Conservation (phyloP, 768 basidiomycete genomes). For the Floccularia luteovirens region DNA sequence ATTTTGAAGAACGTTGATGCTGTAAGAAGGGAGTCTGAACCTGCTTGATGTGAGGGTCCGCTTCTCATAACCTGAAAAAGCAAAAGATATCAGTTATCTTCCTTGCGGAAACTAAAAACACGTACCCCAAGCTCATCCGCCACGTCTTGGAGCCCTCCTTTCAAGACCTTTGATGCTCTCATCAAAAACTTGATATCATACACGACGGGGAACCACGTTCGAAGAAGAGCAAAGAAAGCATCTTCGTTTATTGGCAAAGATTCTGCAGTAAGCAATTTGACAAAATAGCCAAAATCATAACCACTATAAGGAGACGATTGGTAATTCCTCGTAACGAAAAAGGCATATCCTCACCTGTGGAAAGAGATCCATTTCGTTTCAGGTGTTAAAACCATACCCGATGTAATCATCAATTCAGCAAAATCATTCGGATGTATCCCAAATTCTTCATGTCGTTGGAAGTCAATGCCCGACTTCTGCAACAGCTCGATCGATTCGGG, state of each 20-base stretch:
- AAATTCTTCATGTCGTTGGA: constrained; percentile 85
- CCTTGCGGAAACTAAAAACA: constrained; percentile 9
- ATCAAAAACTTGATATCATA: constrained; percentile 99
- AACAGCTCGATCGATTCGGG: constrained; percentile 96
- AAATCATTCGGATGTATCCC: constrained; percentile 93
- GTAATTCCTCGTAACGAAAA: neutral
- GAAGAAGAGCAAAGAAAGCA: constrained; percentile 80
- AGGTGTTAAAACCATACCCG: constrained; percentile 81
- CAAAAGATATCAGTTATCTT: neutral
- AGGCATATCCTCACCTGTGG: constrained; percentile 66
- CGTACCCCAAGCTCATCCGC: constrained; percentile 92
- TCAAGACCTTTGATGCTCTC: constrained; percentile 77
- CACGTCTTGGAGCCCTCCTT: constrained; percentile 89
- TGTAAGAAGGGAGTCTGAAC: constrained; percentile 94
- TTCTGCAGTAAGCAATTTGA: constrained; percentile 83
- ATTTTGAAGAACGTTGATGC: constrained; percentile 95
- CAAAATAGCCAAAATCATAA: constrained; percentile 98
- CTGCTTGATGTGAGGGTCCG: constrained; percentile 90
- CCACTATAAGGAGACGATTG: constrained; percentile 47
- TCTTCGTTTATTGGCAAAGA: constrained; percentile 87
- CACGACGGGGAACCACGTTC: constrained; percentile 90
- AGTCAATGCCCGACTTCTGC: constrained; percentile 93
- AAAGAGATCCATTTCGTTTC: constrained; percentile 97
- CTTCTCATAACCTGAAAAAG: constrained; percentile 72
- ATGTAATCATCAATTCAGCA: constrained; percentile 95